phyloP scores from a whole-genome alignment of 176 grass and related monocot genomes.

The Dendrocalamus sinicus region DNA sequence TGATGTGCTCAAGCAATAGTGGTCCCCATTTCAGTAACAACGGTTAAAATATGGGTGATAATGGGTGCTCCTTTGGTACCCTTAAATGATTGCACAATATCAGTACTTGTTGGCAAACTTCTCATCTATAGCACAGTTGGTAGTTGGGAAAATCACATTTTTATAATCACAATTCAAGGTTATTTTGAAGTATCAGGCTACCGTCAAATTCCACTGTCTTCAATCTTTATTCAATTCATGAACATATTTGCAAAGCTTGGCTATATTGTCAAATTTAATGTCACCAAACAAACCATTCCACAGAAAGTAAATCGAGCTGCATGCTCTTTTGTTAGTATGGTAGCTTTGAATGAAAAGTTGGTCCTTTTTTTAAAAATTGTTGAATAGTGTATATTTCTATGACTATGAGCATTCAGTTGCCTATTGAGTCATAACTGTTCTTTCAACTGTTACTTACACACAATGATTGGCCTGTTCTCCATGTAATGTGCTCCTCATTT shows the following conservation, averaged over 20 bases:
- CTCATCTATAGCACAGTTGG: slow-evolving; percentile 21
- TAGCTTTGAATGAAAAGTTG: background rate
- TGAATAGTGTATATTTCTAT: background rate
- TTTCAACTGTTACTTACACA: slow-evolving; percentile 19
- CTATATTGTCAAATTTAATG: slow-evolving; percentile 25
- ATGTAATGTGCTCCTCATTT: slow-evolving; percentile 27
- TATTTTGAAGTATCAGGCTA: background rate
- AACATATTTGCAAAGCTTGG: background rate
- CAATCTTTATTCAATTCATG: slow-evolving; percentile 1
- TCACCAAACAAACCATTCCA: background rate
- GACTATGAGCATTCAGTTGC: background rate
- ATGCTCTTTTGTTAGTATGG: slow-evolving; percentile 9
- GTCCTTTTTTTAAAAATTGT: background rate
- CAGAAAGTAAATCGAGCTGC: background rate
- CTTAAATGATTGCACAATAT: slow-evolving; percentile 20
- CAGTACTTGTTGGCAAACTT: slow-evolving; percentile 3
- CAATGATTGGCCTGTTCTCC: background rate
- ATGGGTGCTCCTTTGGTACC: slow-evolving; percentile 10
- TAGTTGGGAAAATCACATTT: slow-evolving; percentile 20
- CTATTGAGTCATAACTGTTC: background rate
- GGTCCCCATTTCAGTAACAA: background rate
- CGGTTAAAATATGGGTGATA: slow-evolving; percentile 1
- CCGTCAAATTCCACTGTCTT: slow-evolving; percentile 20
- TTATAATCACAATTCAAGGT: background rate
- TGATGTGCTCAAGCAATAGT: background rate